Percentiles rank a stretch among this genome's conserved stretches.
Conservation (phyloP, 2,329 filamentous ascomycete genomes). For the Colletotrichum viniferum region DNA sequence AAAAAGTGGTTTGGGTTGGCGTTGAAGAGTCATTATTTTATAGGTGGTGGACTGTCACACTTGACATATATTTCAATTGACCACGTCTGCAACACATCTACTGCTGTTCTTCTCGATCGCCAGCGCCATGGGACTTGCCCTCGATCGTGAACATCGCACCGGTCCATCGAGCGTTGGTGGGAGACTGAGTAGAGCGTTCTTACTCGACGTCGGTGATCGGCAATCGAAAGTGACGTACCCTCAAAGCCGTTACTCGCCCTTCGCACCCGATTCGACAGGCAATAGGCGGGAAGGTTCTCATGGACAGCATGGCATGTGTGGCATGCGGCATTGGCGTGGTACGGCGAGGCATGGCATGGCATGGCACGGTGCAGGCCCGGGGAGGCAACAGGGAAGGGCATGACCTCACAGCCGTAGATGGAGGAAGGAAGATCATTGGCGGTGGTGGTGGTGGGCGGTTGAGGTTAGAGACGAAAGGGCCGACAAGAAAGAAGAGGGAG, state of each 20-base stretch:
- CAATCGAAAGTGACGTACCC: not conserved
- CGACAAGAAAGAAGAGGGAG: not conserved
- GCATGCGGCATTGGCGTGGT: not conserved
- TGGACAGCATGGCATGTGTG: not conserved
- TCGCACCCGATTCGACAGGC: not conserved
- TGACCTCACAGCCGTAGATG: not conserved
- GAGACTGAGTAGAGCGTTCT: not conserved
- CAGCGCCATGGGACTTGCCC: not conserved
- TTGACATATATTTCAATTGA: slow-evolving; percentile 12
- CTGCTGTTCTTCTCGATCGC: not conserved
- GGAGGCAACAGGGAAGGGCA: not conserved
- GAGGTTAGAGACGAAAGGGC: not conserved
- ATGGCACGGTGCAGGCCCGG: not conserved
- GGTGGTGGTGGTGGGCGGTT: not conserved
- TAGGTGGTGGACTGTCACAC: slow-evolving; percentile 2
- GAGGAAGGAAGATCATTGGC: not conserved
- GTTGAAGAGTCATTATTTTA: not conserved
- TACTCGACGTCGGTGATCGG: slow-evolving; percentile 4
- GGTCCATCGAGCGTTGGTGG: not conserved
- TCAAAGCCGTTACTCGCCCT: not conserved
- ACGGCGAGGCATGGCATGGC: not conserved
- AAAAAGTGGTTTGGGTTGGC: not conserved
- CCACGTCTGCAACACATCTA: not conserved
- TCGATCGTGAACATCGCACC: slow-evolving; percentile 3
- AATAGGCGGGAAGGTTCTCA: not conserved